A percentile compares a stretch with the other conserved stretches of the same genome.
Conservation (phyloP, 106 monocot genomes). For the Dendrobium catenatum region DNA sequence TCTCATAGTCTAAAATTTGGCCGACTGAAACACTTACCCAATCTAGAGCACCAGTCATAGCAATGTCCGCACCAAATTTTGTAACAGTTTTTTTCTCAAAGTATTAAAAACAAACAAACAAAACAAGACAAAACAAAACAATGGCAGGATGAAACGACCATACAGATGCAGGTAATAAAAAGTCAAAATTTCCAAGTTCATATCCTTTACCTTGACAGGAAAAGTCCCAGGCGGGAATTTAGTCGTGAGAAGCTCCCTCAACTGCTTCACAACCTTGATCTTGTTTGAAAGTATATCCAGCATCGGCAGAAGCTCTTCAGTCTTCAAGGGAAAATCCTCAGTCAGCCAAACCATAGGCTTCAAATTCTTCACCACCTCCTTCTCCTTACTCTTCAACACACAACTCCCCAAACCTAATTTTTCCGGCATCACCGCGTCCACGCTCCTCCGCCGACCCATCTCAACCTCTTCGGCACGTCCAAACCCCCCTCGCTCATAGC, state of each 20-base stretch:
- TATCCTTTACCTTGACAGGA: slow-evolving; percentile 74
- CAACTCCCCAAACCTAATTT: slow-evolving; percentile 6
- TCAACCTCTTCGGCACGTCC: slow-evolving; percentile 10
- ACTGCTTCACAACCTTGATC: slow-evolving; percentile 67
- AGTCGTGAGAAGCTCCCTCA: slow-evolving; percentile 80
- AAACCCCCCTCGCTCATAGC: slow-evolving; percentile 34
- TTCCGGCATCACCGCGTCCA: slow-evolving; percentile 5
- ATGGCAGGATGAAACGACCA: no score
- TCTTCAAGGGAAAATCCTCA: slow-evolving; percentile 79
- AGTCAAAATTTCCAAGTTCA: not conserved
- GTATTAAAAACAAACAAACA: no score
- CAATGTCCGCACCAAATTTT: no score
- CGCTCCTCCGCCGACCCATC: slow-evolving; percentile 13
- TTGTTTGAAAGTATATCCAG: slow-evolving; percentile 71
- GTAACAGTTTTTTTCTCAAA: no score
- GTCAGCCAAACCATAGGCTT: slow-evolving; percentile 77
- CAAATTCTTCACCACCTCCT: slow-evolving; percentile 87
- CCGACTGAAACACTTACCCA: no score
- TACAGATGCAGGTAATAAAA: not conserved
- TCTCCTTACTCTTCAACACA: slow-evolving; percentile 55
- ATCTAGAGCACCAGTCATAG: no score
- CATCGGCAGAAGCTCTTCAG: slow-evolving; percentile 72
- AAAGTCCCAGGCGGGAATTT: slow-evolving; percentile 89
- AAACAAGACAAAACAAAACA: no score
- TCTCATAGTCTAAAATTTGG: no score